phyloP scores from a whole-genome alignment of 805 yeast species.

The Sugiyamaella qingdaonensis region DNA sequence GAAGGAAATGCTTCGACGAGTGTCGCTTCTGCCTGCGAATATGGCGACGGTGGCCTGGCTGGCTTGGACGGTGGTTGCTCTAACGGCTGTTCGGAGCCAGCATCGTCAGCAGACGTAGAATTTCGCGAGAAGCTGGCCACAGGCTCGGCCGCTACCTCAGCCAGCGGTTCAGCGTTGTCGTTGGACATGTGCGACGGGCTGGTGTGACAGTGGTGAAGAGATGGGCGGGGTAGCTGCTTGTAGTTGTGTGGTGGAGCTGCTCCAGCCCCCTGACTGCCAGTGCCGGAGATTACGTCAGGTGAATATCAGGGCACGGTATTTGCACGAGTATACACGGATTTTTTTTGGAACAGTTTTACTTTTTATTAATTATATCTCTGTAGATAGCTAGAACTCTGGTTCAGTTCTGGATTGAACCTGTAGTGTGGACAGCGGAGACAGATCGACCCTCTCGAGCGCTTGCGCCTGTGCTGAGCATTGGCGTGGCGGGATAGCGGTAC shows the following conservation, averaged over 20 bases:
- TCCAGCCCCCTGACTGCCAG: neutral
- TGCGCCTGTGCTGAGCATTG: neutral
- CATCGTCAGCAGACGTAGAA: neutral
- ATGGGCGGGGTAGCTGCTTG: neutral
- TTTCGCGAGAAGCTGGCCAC: neutral
- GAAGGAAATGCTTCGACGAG: conserved; percentile 84
- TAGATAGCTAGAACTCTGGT: conserved; percentile 40
- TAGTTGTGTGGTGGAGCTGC: neutral
- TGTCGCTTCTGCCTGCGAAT: conserved; percentile 50
- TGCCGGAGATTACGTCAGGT: neutral
- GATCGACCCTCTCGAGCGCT: conserved; percentile 24
- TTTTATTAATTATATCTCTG: conserved; percentile 35
- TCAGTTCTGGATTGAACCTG: conserved; percentile 31
- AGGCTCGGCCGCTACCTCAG: conserved; percentile 4
- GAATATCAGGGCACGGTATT: neutral
- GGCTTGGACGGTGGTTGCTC: conserved; percentile 42
- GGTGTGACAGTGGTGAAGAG: neutral
- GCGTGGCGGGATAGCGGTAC: neutral
- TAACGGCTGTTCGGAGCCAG: neutral
- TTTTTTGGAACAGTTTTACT: neutral
- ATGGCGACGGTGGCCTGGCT: conserved; percentile 60
- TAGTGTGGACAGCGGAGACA: conserved; percentile 54
- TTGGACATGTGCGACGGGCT: neutral
- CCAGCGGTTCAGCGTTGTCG: conserved; percentile 3
- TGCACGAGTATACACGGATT: neutral